Evolutionary conservation across 2,329 filamentous ascomycete species (phyloP), one percentile per base, ranked within the genome.

Genomic region (Eutypella sp.): DNA sequence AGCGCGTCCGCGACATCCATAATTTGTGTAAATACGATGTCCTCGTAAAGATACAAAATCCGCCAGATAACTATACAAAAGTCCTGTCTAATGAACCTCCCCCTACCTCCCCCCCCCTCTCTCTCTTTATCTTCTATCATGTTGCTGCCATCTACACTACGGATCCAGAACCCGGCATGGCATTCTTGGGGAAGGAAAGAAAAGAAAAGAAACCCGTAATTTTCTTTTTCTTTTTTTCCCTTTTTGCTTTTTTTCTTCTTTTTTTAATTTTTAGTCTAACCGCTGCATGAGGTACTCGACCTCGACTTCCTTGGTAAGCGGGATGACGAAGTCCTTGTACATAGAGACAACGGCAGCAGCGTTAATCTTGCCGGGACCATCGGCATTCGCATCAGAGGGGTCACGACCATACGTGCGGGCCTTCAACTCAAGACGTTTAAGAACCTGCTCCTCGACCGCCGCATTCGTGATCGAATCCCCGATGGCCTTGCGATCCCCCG

Each of bases 231-330:
- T n/a, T n/a, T n/a, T n/a, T n/a, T n/a, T n/a, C n/a, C n/a, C n/a
- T n/a, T n/a, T n/a, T n/a, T n/a, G n/a, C n/a, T n/a, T n/a, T n/a
- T n/a, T n/a, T n/a, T n/a, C n/a, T n/a, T n/a, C n/a, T n/a, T n/a
- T n/a, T n/a, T n/a, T 43, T 23, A 47, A 44, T 48, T 45, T 45
- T 47, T 60, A 53, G 62, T 81, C 80, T 44, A 99, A 72, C 52
- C 93, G 80, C 68, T 97, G 89, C 89, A 99, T 95, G 57, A 99
- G 74, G 66, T 99, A 99, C 59, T 99, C 93, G 9, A 99, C 90
- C 74, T 99, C 93, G 34, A 99, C 92, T 53, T 90, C 86, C 68
- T 99, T 99, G n/a, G 93, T 99, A 65, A 97, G 69, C 1, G 93
- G 93, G 57, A 99, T 99, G 49, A 99, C 91, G 69, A 87, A 88